These are phyloP conservation scores for Phytophthora kernoviae DNA, from an alignment of 352 stramenopile genomes.

Conservation along the genomic window DNA sequence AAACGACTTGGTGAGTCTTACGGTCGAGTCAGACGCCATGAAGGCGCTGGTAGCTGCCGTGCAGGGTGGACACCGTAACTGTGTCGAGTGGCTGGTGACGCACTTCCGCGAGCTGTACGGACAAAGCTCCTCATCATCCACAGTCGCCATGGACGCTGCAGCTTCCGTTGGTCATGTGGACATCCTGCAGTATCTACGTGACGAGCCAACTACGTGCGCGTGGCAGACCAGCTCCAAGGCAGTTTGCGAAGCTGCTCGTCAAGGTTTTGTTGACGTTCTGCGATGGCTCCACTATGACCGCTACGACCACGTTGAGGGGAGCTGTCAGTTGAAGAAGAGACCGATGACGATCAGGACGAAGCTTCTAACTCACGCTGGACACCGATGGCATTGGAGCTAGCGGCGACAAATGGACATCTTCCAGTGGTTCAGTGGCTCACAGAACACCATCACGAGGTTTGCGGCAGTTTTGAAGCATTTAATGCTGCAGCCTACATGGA, in stretches of 20 bases:
- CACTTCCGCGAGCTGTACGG: constrained; percentile 51
- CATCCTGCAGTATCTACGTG: constrained; percentile 57
- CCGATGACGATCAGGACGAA: constrained; percentile 18
- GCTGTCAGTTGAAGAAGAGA: constrained; percentile 19
- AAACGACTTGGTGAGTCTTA: constrained; percentile 57
- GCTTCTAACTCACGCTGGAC: constrained; percentile 41
- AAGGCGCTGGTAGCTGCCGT: constrained; percentile 63
- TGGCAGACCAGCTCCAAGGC: constrained; percentile 66
- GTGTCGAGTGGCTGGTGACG: constrained; percentile 61
- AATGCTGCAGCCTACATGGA: constrained; percentile 80
- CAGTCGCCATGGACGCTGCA: constrained; percentile 57
- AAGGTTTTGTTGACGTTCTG: constrained; percentile 56
- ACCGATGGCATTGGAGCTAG: constrained; percentile 57
- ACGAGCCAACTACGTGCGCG: constrained; percentile 35
- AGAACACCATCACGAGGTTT: constrained; percentile 50
- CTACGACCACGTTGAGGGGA: constrained; percentile 25
- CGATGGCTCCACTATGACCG: constrained; percentile 55
- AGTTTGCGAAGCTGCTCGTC: constrained; percentile 57
- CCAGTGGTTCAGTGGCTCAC: constrained; percentile 66
- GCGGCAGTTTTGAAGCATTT: constrained; percentile 56
- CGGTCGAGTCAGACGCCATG: constrained; percentile 48
- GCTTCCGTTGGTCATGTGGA: constrained; percentile 55
- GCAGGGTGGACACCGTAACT: constrained; percentile 51
- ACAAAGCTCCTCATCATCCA: constrained; percentile 31
- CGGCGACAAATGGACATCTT: constrained; percentile 67